Percentiles rank a stretch among this genome's conserved stretches.
Evolutionary conservation across 2,329 filamentous ascomycete species (phyloP).

Genomic region (Trichoderma harzianum): DNA sequence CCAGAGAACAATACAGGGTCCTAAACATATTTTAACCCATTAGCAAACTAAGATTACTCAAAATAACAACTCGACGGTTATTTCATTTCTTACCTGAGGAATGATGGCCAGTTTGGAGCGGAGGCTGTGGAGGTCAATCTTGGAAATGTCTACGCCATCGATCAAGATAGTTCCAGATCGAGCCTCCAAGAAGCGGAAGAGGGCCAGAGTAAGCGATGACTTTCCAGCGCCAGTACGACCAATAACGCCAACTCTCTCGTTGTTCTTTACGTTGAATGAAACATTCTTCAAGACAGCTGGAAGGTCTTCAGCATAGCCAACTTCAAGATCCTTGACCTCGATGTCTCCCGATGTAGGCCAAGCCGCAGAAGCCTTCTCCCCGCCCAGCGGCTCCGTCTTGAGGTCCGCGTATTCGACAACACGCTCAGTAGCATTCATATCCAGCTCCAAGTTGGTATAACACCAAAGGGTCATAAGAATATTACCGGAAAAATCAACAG

Average conservation of each 20-base stretch:
- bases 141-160: conserved; percentile 72
- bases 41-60: not conserved
- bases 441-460: conserved; percentile 68
- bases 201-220: conserved; percentile 68
- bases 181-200: conserved; percentile 75
- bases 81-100: conserved; percentile 48
- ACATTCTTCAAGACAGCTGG: conserved; percentile 68
- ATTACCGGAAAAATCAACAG: conserved; percentile 62
- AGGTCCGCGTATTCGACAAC: conserved; percentile 72
- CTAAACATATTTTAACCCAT: conserved; percentile 34
- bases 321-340: conserved; percentile 69
- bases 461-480: conserved; percentile 65
- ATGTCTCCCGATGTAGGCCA: conserved; percentile 75
- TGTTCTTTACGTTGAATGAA: conserved; percentile 62
- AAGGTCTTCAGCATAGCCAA: conserved; percentile 68
- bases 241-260: conserved; percentile 71
- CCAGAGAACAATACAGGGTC: conserved; percentile 81
- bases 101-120: conserved; percentile 77
- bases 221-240: conserved; percentile 78
- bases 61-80: not conserved
- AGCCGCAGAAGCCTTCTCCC: conserved; percentile 59
- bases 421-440: conserved; percentile 76
- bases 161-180: conserved; percentile 63
- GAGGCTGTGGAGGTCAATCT: conserved; percentile 65
- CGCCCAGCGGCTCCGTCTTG: conserved; percentile 62